Evolutionary conservation across 164 flowering plant species (phyloP).

Genomic region (Santalum album): DNA sequence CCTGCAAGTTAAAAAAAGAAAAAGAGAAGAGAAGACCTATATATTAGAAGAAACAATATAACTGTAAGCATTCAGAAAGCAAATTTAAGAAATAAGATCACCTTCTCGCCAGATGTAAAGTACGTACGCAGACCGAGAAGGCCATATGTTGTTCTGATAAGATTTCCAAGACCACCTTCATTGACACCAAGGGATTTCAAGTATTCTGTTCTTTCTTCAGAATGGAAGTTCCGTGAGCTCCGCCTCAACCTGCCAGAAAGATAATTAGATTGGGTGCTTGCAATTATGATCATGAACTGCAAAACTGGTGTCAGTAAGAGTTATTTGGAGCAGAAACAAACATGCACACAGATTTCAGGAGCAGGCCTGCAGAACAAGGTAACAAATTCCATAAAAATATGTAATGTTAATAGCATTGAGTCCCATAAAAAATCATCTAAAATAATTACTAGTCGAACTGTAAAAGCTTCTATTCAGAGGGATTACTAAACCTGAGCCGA

Average conservation of each 20-base stretch:
- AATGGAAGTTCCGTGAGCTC: slow-evolving; percentile 89
- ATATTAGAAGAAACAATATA: background rate
- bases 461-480: background rate
- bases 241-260: slow-evolving; percentile 71
- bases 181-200: slow-evolving; percentile 73
- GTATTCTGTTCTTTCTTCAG: slow-evolving; percentile 73
- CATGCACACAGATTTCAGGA: too few species aligned
- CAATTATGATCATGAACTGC: background rate
- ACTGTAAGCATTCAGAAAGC: slow-evolving; percentile 2
- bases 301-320: too few species aligned
- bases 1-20: too few species aligned
- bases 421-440: too few species aligned
- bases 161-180: slow-evolving; percentile 96
- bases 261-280: background rate
- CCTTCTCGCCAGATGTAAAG: slow-evolving; percentile 97
- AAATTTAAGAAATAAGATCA: slow-evolving; percentile 10
- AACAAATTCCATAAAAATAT: too few species aligned
- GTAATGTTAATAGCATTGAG: too few species aligned
- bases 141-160: slow-evolving; percentile 75
- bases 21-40: slow-evolving; percentile 4
- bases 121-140: slow-evolving; percentile 84
- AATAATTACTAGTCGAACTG: background rate
- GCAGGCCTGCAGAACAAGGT: too few species aligned
- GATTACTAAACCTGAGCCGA: slow-evolving; percentile 74
- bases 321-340: too few species aligned